phyloP scores from a whole-genome alignment of 225 moss, liverwort and hornwort genomes.

The Physcomitrium patens region DNA sequence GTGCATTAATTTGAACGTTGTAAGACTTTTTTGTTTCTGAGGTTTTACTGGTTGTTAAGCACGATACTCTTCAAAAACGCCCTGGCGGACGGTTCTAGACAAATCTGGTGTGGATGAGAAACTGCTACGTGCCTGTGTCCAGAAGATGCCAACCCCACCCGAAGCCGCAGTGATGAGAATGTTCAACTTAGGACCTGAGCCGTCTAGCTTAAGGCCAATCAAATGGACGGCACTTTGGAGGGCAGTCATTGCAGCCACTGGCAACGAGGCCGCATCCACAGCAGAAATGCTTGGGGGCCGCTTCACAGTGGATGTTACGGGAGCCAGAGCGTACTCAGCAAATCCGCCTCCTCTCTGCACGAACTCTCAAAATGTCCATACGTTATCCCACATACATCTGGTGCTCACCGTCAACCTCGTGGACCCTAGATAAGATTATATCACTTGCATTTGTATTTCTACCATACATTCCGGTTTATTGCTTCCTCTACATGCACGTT shows the following conservation, averaged over 20 bases:
- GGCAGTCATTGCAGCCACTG: slow-evolving; percentile 68
- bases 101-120: background rate
- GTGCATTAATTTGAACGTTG: background rate
- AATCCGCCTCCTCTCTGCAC: slow-evolving; percentile 54
- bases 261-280: slow-evolving; percentile 66
- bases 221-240: slow-evolving; percentile 61
- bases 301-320: slow-evolving; percentile 51
- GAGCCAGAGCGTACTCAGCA: slow-evolving; percentile 74
- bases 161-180: slow-evolving; percentile 78
- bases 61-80: background rate
- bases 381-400: background rate
- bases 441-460: no score
- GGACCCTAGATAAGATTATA: background rate
- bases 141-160: slow-evolving; percentile 79
- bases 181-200: slow-evolving; percentile 60
- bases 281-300: slow-evolving; percentile 62
- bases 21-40: background rate
- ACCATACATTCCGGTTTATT: no score
- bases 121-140: slow-evolving; percentile 60
- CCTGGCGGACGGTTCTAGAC: background rate
- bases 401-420: background rate
- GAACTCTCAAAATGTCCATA: background rate
- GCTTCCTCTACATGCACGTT: no score
- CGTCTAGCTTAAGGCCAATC: slow-evolving; percentile 72
- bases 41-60: background rate